Conservation (phyloP, 2,329 filamentous ascomycete genomes). For the Claviceps capensis region DNA sequence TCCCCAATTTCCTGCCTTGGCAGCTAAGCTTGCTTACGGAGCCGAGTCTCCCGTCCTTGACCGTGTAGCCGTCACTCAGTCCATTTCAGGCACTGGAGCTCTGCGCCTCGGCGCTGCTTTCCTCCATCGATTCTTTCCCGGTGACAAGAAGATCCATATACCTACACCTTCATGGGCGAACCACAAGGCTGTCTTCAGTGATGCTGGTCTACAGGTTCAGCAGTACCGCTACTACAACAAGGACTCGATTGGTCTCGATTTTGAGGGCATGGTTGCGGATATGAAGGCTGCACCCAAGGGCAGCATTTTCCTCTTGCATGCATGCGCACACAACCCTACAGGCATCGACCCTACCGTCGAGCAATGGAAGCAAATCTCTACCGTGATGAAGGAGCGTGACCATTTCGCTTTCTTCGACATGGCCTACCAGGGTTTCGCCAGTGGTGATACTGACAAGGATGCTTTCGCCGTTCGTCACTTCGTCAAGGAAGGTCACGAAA, state of each 20-base stretch:
- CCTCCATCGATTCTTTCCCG: slow-evolving; percentile 80
- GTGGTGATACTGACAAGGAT: slow-evolving; percentile 80
- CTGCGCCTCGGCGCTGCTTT: slow-evolving; percentile 91
- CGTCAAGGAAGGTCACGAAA: slow-evolving; percentile 78
- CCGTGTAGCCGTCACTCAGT: slow-evolving; percentile 85
- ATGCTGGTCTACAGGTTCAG: slow-evolving; percentile 79
- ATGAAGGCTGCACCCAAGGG: slow-evolving; percentile 77
- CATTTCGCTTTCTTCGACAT: slow-evolving; percentile 99
- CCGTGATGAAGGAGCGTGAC: slow-evolving; percentile 68
- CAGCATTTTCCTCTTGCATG: slow-evolving; percentile 88
- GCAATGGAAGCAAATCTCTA: slow-evolving; percentile 86
- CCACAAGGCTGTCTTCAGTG: slow-evolving; percentile 91
- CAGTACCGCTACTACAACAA: slow-evolving; percentile 99
- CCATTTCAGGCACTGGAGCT: slow-evolving; percentile 94
- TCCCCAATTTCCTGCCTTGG: slow-evolving; percentile 83
- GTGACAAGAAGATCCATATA: slow-evolving; percentile 91
- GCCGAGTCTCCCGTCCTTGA: slow-evolving; percentile 61
- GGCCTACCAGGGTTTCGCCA: slow-evolving; percentile 98
- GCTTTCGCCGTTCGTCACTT: slow-evolving; percentile 92
- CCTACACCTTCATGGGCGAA: slow-evolving; percentile 96
- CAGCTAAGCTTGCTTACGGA: slow-evolving; percentile 83
- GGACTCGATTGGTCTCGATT: slow-evolving; percentile 95
- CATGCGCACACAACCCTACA: slow-evolving; percentile 95
- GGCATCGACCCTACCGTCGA: slow-evolving; percentile 84
- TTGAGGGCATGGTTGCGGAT: slow-evolving; percentile 81